phyloP scores from a whole-genome alignment of 345 rosid genomes.

The Syzygium grande region DNA sequence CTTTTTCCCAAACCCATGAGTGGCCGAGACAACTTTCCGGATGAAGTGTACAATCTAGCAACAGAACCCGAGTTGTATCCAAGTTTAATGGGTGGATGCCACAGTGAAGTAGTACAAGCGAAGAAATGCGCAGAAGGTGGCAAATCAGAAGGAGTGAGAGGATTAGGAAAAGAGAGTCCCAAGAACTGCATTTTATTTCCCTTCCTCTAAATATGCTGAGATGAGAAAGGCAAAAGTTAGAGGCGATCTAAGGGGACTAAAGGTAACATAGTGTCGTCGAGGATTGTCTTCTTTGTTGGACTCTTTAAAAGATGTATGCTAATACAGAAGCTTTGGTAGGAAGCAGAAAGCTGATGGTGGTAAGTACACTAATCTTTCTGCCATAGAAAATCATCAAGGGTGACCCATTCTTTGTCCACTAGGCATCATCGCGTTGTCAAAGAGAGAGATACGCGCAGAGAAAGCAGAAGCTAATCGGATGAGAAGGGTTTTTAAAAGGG shows the following conservation, averaged over 20 bases:
- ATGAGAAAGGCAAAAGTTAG: background rate
- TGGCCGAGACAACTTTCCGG: background rate
- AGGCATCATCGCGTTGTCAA: background rate
- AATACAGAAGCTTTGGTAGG: background rate
- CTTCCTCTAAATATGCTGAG: background rate
- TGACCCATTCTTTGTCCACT: background rate
- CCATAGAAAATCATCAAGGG: background rate
- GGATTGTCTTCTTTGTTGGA: background rate
- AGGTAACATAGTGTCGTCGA: background rate
- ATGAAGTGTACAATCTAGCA: background rate
- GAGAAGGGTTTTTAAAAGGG: background rate
- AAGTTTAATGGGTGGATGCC: background rate
- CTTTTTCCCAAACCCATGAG: background rate
- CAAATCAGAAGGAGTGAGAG: background rate
- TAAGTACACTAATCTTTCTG: background rate
- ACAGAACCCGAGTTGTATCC: background rate
- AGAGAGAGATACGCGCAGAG: fast-evolving
- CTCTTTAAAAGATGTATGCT: background rate
- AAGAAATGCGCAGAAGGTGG: background rate
- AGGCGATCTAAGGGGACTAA: background rate
- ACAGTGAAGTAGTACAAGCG: background rate
- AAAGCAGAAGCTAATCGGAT: background rate
- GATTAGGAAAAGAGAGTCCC: background rate
- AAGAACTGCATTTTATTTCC: background rate
- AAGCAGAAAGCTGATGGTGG: background rate